Conservation (phyloP, 345 rosid species). For the Kernera saxatilis region DNA sequence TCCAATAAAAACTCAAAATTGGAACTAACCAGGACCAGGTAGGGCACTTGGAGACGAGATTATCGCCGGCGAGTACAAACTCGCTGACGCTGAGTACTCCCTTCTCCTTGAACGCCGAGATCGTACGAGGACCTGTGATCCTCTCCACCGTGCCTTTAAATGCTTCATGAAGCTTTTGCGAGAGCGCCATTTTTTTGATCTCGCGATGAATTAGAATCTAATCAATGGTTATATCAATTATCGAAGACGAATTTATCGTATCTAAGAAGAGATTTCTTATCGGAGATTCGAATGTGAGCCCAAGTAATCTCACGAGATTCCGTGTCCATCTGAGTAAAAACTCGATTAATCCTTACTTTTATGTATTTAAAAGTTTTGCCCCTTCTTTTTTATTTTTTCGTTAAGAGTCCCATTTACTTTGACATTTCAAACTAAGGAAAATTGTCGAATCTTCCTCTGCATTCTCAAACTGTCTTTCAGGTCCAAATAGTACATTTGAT, state of each 20-base stretch:
- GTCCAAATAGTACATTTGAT: background rate
- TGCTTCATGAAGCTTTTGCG: slow-evolving; percentile 83
- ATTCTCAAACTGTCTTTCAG: background rate
- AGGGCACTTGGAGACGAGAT: slow-evolving; percentile 97
- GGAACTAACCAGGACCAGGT: slow-evolving; percentile 90
- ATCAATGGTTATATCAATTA: background rate
- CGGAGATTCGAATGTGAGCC: slow-evolving; percentile 6
- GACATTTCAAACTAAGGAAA: background rate
- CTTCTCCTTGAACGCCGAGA: slow-evolving; percentile 95
- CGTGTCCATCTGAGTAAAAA: background rate
- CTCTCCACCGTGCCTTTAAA: slow-evolving; percentile 94
- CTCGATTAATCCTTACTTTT: background rate
- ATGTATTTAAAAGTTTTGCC: background rate
- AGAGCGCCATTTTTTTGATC: slow-evolving; percentile 42
- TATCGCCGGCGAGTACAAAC: slow-evolving; percentile 87
- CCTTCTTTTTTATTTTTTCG: background rate
- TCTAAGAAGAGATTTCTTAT: background rate
- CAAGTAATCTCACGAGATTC: slow-evolving; percentile 7
- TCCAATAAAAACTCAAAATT: background rate
- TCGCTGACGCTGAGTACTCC: slow-evolving; percentile 96
- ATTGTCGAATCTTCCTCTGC: background rate
- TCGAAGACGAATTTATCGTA: background rate
- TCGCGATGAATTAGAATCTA: background rate
- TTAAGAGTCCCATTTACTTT: background rate
- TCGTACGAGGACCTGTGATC: slow-evolving; percentile 84